These are phyloP conservation scores for Penicillium sp. DNA, from an alignment of 2,329 filamentous ascomycete genomes.

Conservation along the genomic window DNA sequence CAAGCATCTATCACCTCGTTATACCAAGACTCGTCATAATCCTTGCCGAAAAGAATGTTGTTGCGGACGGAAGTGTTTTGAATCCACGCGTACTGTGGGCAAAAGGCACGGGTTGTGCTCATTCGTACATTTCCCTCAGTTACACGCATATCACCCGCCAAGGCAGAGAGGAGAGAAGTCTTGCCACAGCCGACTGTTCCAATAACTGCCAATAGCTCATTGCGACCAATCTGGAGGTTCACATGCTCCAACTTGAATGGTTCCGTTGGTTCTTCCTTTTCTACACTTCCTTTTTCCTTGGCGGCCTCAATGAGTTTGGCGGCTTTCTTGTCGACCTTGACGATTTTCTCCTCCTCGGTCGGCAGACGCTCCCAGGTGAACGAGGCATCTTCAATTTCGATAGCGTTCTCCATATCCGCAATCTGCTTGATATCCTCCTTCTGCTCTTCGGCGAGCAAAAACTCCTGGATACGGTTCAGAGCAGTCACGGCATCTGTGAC, in stretches of 20 bases:
- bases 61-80: slow-evolving; percentile 85
- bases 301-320: slow-evolving; percentile 1
- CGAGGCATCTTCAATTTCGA: slow-evolving; percentile 69
- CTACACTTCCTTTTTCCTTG: slow-evolving; percentile 15
- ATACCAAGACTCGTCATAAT: slow-evolving; percentile 75
- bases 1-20: slow-evolving; percentile 81
- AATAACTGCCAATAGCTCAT: slow-evolving; percentile 62
- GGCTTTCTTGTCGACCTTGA: slow-evolving; percentile 55
- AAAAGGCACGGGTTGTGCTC: slow-evolving; percentile 82
- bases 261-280: slow-evolving; percentile 24
- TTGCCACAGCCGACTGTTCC: slow-evolving; percentile 74
- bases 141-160: slow-evolving; percentile 83
- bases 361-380: slow-evolving; percentile 63
- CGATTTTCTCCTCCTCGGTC: slow-evolving; percentile 13
- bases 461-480: slow-evolving; percentile 81
- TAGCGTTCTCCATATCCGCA: slow-evolving; percentile 52
- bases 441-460: slow-evolving; percentile 81
- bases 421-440: slow-evolving; percentile 67
- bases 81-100: slow-evolving; percentile 97
- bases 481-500: slow-evolving; percentile 88
- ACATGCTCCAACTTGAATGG: slow-evolving; percentile 45
- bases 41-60: slow-evolving; percentile 89
- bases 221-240: slow-evolving; percentile 34
- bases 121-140: slow-evolving; percentile 75
- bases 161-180: slow-evolving; percentile 79